phyloP scores from a whole-genome alignment of 305 asterid species.

The Fraxinus ornus region DNA sequence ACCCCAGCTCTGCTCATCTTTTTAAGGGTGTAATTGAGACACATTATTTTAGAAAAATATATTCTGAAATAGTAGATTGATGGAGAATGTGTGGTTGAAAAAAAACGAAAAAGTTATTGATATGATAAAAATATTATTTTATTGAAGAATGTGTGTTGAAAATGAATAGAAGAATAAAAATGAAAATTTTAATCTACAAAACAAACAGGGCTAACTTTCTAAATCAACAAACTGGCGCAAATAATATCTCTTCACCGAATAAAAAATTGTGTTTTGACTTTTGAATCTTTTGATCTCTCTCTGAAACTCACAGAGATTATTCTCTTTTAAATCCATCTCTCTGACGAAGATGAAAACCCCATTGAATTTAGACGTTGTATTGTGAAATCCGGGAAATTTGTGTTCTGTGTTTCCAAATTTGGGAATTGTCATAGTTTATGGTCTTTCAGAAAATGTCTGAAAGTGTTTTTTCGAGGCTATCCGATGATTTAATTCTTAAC shows the following conservation, averaged over 20 bases:
- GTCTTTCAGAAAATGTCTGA: constrained; percentile 39
- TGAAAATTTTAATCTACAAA: too few relatives aligned
- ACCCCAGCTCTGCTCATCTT: too few relatives aligned
- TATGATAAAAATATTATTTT: too few relatives aligned
- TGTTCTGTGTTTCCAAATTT: not conserved
- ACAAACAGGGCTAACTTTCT: not conserved
- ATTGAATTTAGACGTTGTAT: not conserved
- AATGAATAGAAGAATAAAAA: too few relatives aligned
- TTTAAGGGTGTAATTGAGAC: too few relatives aligned
- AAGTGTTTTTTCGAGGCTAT: constrained; percentile 56
- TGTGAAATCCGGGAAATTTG: not conserved
- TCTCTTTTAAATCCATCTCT: not conserved
- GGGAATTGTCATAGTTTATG: not conserved
- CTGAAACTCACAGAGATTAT: not conserved
- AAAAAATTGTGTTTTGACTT: not conserved
- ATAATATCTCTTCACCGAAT: not conserved
- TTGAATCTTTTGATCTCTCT: not conserved
- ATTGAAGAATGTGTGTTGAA: too few relatives aligned
- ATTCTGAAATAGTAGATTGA: too few relatives aligned
- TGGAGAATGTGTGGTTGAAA: too few relatives aligned
- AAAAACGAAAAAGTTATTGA: too few relatives aligned
- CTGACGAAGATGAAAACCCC: not conserved
- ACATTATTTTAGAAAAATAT: too few relatives aligned
- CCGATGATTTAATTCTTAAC: constrained; percentile 79
- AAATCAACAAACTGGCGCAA: not conserved